Percentiles rank a stretch among this genome's conserved stretches.
Evolutionary conservation across 192 early-diverging fungal species (phyloP).

Genomic region (Backusella tuberculispora): DNA sequence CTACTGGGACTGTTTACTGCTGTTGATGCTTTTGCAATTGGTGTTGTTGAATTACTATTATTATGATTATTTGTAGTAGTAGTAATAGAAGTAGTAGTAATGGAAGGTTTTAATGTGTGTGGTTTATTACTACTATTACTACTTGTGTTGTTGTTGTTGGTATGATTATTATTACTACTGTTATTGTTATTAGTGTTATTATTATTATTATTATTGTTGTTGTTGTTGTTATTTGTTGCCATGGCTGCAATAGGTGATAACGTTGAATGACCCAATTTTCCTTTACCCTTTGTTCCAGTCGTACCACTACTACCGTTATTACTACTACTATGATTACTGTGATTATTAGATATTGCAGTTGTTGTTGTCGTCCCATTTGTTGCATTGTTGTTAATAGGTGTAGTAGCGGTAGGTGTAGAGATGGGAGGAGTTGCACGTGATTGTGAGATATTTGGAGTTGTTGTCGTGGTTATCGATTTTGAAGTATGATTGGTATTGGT

Average conservation of each 20-base stretch:
- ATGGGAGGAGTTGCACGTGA: background rate
- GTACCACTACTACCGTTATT: background rate
- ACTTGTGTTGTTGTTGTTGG: background rate
- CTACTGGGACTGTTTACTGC: background rate
- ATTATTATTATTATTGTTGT: background rate
- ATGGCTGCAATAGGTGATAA: background rate
- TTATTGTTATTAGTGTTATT: background rate
- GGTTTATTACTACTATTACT: background rate
- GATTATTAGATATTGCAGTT: background rate
- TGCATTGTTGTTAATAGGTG: background rate
- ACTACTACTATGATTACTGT: background rate
- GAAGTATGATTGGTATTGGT: background rate
- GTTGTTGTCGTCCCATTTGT: background rate
- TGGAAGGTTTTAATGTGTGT: background rate
- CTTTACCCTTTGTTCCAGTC: constrained; percentile 1
- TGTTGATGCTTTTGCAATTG: background rate
- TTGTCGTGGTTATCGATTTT: background rate
- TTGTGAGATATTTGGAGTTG: background rate
- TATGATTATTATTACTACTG: background rate
- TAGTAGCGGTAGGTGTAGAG: background rate
- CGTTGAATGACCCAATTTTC: background rate
- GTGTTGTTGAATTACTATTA: background rate
- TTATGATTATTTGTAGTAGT: no score
- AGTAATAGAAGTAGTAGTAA: background rate
- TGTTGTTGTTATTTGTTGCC: background rate